A percentile compares a stretch with the other conserved stretches of the same genome.
phyloP scores from a whole-genome alignment of 2,329 filamentous ascomycete genomes.

The Xylariaceae sp. region DNA sequence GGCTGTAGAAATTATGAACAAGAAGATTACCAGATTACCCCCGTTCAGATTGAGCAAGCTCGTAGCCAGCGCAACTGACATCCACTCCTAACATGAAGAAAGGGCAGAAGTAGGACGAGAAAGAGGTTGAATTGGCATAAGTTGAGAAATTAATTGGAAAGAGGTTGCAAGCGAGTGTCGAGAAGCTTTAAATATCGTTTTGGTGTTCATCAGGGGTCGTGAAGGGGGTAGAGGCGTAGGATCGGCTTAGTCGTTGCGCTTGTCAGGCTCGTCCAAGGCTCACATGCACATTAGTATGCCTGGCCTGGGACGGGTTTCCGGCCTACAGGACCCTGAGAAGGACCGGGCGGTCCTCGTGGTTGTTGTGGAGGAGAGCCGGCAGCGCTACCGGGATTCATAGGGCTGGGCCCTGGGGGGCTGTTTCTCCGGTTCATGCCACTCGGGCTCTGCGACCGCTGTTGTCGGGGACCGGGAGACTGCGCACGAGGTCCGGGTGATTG shows the following conservation, averaged over 20 bases:
- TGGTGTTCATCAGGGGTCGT: slow-evolving; percentile 23
- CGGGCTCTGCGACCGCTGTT: slow-evolving; percentile 30
- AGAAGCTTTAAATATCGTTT: slow-evolving; percentile 24
- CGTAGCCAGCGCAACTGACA: slow-evolving; percentile 5
- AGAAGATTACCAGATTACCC: slow-evolving; percentile 21
- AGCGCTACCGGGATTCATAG: slow-evolving; percentile 36
- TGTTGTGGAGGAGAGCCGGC: slow-evolving; percentile 17
- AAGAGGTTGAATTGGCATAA: slow-evolving; percentile 12
- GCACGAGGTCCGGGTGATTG: slow-evolving; percentile 28
- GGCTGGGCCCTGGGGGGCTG: slow-evolving; percentile 37
- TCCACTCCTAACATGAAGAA: slow-evolving; percentile 9
- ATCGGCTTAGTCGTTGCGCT: neutral
- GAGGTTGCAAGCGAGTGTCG: slow-evolving; percentile 26
- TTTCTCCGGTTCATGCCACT: slow-evolving; percentile 32
- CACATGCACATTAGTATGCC: slow-evolving; percentile 31
- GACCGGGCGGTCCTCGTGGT: slow-evolving; percentile 23
- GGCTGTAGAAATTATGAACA: slow-evolving; percentile 25
- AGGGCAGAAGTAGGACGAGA: slow-evolving; percentile 7
- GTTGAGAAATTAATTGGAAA: slow-evolving; percentile 12
- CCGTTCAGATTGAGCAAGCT: slow-evolving; percentile 10
- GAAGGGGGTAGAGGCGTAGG: slow-evolving; percentile 3
- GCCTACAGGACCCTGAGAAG: slow-evolving; percentile 35
- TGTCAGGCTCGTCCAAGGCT: neutral
- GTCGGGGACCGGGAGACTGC: slow-evolving; percentile 41
- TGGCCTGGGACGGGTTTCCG: slow-evolving; percentile 52